Base-by-base conservation (phyloP, 306 rosid species). In the Quercus rubra region DNA sequence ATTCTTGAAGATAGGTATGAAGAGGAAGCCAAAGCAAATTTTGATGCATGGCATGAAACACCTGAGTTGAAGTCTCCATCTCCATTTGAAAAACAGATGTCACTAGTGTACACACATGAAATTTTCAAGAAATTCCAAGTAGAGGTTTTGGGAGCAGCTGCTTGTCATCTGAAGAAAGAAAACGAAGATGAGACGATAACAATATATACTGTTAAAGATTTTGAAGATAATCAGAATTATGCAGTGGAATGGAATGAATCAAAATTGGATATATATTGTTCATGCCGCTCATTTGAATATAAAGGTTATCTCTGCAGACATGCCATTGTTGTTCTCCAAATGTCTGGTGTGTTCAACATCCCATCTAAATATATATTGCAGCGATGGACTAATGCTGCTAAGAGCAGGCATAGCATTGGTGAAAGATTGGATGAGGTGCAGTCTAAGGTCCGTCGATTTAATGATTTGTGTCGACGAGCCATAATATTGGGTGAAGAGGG, bases 21-120 rank as follows among this genome's bases (percentile, higher is more conserved):
- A 84, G 89, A 88, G 81, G 91, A 88, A 86, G 91, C 91, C 56
- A 88, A 84, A 77, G 91, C 88, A 88, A 86, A 82, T 79, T 88
- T 88, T 84, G 91, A 88, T 86, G 88, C 91, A 8, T 88, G 91
- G 89, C 91, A 88, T 83, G 91, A 88, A 82, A 86, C 91, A 25
- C 88, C 91, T 20, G 91, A 88, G 58, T 78, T 88, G 84, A 88
- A 81, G 74, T 88, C 91, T 57, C 91, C 91, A 77, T 88, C 91
- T 58, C 91, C 91, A 23, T 88, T 88, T 71, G 91, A 88, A 74
- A 88, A 88, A 62, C 91, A 88, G 73, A 63, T 88, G 83, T 61
- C 83, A 63, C 74, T 62, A 33, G 82, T 88, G 57, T 88, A 88
- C 73, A 88, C 91, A 5, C 89, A 83, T 55, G 91, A 88, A 79